Conservation (phyloP, 1,284 basidiomycete genomes). For the Cutaneotrichosporon sp. region DNA sequence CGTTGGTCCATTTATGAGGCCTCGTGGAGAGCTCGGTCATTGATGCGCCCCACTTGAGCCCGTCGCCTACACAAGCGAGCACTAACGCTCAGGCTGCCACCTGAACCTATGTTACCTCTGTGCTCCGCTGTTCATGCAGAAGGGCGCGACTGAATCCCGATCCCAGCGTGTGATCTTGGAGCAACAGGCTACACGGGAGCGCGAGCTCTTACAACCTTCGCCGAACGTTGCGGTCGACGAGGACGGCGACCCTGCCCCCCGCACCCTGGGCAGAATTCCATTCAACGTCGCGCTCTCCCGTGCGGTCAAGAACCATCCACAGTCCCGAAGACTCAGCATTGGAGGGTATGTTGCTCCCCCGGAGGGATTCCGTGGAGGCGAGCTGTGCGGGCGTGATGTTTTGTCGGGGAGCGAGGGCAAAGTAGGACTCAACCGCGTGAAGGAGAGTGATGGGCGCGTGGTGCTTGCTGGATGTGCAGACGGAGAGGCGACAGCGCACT, state of each 20-base stretch:
- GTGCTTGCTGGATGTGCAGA: background rate
- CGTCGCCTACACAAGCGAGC: too few species aligned
- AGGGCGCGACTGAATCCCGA: background rate
- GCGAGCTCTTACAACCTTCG: background rate
- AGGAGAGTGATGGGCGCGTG: conserved; percentile 2
- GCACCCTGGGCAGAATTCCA: conserved; percentile 8
- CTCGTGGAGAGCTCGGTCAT: too few species aligned
- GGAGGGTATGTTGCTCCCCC: conserved; percentile 27
- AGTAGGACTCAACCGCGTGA: background rate
- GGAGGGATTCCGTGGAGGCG: conserved; percentile 18
- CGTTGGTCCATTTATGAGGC: conserved; percentile 6
- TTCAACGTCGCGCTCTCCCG: conserved; percentile 26
- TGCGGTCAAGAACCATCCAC: conserved; percentile 27
- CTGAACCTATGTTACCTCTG: conserved; percentile 40
- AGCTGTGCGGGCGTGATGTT: conserved; percentile 20
- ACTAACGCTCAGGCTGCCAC: conserved; percentile 29
- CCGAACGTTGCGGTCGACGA: background rate
- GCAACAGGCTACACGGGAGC: background rate
- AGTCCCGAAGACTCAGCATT: conserved; percentile 22
- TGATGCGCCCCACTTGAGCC: too few species aligned
- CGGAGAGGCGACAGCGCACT: conserved; percentile 1
- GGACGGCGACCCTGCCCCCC: background rate
- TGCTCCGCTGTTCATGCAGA: conserved; percentile 31
- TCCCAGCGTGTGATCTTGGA: background rate
- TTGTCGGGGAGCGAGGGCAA: background rate